Conservation (phyloP, 2,329 filamentous ascomycete genomes). For the Stagonosporopsis tanaceti region DNA sequence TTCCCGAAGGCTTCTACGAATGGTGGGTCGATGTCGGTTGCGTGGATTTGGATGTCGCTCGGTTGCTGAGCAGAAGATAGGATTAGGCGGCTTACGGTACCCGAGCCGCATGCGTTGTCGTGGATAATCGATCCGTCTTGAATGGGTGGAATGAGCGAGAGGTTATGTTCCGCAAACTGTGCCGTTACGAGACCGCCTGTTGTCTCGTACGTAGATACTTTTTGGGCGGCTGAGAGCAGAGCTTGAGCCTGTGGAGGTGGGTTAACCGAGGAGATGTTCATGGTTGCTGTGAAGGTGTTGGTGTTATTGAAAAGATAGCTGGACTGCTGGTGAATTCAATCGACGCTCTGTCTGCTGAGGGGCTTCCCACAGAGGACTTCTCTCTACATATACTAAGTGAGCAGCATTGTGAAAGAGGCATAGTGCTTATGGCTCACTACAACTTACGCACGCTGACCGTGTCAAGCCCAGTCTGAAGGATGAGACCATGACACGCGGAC, state of each 20-base stretch:
- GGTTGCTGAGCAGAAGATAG: conserved; percentile 18
- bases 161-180: conserved; percentile 37
- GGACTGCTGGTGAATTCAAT: neutral
- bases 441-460: neutral
- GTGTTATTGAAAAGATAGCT: no score
- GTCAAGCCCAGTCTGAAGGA: neutral
- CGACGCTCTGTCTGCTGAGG: neutral
- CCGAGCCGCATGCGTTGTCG: conserved; percentile 47
- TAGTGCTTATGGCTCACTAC: conserved; percentile 8
- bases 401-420: neutral
- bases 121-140: conserved; percentile 39
- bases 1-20: conserved; percentile 35
- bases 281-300: conserved; percentile 3
- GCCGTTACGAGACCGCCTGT: conserved; percentile 39
- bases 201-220: conserved; percentile 40
- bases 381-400: neutral
- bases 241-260: conserved; percentile 35
- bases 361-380: neutral
- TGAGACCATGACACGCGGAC: neutral
- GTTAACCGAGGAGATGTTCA: conserved; percentile 24
- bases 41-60: conserved; percentile 34
- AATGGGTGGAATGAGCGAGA: conserved; percentile 39
- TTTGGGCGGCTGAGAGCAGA: conserved; percentile 32
- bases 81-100: conserved; percentile 38
- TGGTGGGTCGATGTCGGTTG: conserved; percentile 40